These are phyloP conservation scores for Arthroderma uncinatum DNA, from an alignment of 2,329 filamentous ascomycete genomes.

Conservation along the genomic window DNA sequence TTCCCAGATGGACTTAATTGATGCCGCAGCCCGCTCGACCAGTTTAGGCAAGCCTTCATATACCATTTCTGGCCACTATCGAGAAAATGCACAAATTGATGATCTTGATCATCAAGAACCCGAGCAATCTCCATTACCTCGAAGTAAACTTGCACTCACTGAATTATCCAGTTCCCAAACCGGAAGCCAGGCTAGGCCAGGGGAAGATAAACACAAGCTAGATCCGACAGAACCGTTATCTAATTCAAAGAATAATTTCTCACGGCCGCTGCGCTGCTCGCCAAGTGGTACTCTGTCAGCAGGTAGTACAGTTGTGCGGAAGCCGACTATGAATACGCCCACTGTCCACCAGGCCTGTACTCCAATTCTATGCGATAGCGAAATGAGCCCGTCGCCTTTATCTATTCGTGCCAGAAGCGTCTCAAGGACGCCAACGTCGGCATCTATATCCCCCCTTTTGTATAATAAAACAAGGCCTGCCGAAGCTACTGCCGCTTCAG, in stretches of 20 bases:
- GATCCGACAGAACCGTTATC: constrained; percentile 11
- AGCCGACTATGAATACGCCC: constrained; percentile 9
- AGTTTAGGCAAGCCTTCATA: background rate
- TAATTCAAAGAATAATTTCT: constrained; percentile 16
- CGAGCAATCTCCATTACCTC: background rate
- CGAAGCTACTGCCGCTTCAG: constrained; percentile 6
- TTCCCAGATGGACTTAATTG: constrained; percentile 18
- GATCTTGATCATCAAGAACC: constrained; percentile 5
- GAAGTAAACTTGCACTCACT: background rate
- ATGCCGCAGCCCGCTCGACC: constrained; percentile 1
- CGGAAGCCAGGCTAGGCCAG: background rate
- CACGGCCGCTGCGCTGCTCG: constrained; percentile 14
- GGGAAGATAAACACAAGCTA: background rate
- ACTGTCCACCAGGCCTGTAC: constrained; percentile 7
- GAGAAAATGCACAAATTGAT: constrained; percentile 23
- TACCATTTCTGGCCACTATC: constrained; percentile 16
- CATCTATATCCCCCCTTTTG: constrained; percentile 11
- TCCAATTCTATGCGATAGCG: background rate
- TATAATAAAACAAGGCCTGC: constrained; percentile 9
- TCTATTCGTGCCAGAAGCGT: constrained; percentile 5
- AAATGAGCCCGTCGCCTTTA: constrained; percentile 1
- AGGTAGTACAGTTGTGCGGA: constrained; percentile 11
- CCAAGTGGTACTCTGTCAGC: constrained; percentile 11
- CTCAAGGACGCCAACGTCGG: constrained; percentile 10
- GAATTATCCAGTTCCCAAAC: background rate